These are phyloP conservation scores for Cladosporium sp. DNA, from an alignment of 2,329 filamentous ascomycete species.

Conservation along the genomic window DNA sequence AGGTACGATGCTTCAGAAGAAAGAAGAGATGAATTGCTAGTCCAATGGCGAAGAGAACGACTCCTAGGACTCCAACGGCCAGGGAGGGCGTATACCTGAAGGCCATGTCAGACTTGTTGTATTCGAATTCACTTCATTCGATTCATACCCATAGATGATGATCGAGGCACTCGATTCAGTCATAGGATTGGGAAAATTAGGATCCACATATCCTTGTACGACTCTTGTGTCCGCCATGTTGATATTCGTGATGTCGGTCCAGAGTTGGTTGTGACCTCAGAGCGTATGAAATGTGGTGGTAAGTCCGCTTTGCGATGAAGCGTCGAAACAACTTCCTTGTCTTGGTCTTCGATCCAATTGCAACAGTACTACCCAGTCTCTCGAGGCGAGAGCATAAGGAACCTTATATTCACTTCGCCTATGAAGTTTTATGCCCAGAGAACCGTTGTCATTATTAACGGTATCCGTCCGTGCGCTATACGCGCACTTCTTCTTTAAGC, in stretches of 20 bases:
- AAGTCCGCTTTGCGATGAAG: neutral
- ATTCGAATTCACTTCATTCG: neutral
- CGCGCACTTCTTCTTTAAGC: neutral
- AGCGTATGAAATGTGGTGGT: neutral
- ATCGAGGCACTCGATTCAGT: conserved; percentile 45
- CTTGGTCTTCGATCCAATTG: neutral
- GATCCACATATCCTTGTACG: conserved; percentile 45
- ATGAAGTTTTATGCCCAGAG: neutral
- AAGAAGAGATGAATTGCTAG: conserved; percentile 36
- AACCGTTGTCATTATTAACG: neutral
- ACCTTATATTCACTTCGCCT: neutral
- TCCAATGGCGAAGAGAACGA: conserved; percentile 42
- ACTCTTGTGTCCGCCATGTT: neutral
- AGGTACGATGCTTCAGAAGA: conserved; percentile 36
- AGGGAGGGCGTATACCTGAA: conserved; percentile 46
- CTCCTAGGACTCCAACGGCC: conserved; percentile 41
- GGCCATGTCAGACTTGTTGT: too few relatives aligned
- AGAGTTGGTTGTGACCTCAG: neutral
- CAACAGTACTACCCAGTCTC: neutral
- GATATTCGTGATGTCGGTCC: neutral
- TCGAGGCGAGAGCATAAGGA: neutral
- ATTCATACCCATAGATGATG: conserved; percentile 42
- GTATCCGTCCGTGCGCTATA: neutral
- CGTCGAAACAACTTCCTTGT: neutral
- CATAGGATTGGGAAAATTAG: conserved; percentile 49